Conservation (phyloP, 2,329 filamentous ascomycete species). For the Stagonosporopsis tanaceti region DNA sequence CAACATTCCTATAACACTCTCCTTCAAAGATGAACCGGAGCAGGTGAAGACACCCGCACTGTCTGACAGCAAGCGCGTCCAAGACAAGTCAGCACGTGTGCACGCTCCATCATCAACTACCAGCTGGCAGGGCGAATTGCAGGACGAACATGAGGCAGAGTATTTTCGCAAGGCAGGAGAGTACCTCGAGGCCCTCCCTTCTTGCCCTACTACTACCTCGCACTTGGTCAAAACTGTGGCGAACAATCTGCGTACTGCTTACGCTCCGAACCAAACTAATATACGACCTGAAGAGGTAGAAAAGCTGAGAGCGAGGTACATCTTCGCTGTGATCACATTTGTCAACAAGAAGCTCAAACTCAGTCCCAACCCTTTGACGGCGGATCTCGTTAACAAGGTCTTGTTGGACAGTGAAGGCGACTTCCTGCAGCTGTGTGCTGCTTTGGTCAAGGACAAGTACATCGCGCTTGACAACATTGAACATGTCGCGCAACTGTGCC, state of each 20-base stretch:
- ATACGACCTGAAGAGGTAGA: slow-evolving; percentile 17
- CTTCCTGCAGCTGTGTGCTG: slow-evolving; percentile 33
- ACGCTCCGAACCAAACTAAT: slow-evolving; percentile 8
- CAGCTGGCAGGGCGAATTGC: not conserved
- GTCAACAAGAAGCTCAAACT: slow-evolving; percentile 30
- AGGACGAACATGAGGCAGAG: slow-evolving; percentile 19
- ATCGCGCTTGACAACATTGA: slow-evolving; percentile 32
- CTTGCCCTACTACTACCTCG: not conserved
- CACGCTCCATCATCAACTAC: not conserved
- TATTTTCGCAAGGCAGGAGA: slow-evolving; percentile 30
- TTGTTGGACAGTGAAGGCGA: slow-evolving; percentile 30
- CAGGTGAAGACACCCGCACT: not conserved
- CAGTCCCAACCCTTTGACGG: slow-evolving; percentile 12
- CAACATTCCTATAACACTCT: not conserved
- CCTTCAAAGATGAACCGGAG: not conserved
- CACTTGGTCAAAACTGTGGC: slow-evolving; percentile 27
- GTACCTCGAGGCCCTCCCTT: slow-evolving; percentile 28
- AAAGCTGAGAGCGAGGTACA: slow-evolving; percentile 26
- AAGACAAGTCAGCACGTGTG: not conserved
- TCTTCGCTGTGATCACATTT: slow-evolving; percentile 31
- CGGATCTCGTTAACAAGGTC: slow-evolving; percentile 23
- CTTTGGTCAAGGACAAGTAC: slow-evolving; percentile 28
- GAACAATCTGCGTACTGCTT: slow-evolving; percentile 28
- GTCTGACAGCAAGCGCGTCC: not conserved
- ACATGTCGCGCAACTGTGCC: slow-evolving; percentile 34